Conservation (phyloP, 768 basidiomycete species). For the Plicaturopsis crispa region DNA sequence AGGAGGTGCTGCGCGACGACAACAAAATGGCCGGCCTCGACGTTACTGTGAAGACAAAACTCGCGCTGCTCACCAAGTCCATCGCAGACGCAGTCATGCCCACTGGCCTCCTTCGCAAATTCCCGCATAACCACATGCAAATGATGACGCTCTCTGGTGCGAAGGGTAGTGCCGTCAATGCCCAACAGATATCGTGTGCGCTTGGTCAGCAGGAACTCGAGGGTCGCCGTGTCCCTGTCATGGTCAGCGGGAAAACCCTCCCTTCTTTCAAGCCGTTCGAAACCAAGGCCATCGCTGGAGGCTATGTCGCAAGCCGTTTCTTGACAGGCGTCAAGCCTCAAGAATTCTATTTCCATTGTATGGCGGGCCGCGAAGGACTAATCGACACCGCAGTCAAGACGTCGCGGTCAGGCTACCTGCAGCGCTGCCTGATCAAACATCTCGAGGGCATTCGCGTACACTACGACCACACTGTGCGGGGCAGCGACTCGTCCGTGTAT, state of each 20-base stretch:
- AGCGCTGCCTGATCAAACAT: constrained; percentile 97
- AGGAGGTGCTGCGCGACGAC: constrained; percentile 92
- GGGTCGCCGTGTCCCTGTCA: constrained; percentile 96
- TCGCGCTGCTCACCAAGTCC: constrained; percentile 81
- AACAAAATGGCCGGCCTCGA: constrained; percentile 97
- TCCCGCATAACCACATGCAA: constrained; percentile 99
- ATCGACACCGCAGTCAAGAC: constrained; percentile 99
- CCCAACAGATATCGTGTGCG: constrained; percentile 94
- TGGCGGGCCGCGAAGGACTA: constrained; percentile 98
- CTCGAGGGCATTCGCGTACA: constrained; percentile 94
- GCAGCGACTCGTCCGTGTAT: constrained; percentile 86
- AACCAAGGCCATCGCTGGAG: constrained; percentile 96
- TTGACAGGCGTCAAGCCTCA: constrained; percentile 97
- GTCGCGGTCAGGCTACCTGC: constrained; percentile 94
- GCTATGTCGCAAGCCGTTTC: constrained; percentile 97
- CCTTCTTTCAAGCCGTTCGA: constrained; percentile 97
- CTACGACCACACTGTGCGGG: constrained; percentile 97
- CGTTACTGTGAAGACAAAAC: constrained; percentile 80
- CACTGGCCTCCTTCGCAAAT: constrained; percentile 78
- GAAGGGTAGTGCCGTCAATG: constrained; percentile 96
- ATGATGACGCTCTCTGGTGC: constrained; percentile 97
- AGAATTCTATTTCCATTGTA: constrained; percentile 99
- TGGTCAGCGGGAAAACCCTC: constrained; percentile 98
- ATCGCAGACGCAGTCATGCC: constrained; percentile 89
- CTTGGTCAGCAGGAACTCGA: constrained; percentile 97